phyloP scores from a whole-genome alignment of 139 green algal genomes.

The Deuterostichococcus epilithicus region DNA sequence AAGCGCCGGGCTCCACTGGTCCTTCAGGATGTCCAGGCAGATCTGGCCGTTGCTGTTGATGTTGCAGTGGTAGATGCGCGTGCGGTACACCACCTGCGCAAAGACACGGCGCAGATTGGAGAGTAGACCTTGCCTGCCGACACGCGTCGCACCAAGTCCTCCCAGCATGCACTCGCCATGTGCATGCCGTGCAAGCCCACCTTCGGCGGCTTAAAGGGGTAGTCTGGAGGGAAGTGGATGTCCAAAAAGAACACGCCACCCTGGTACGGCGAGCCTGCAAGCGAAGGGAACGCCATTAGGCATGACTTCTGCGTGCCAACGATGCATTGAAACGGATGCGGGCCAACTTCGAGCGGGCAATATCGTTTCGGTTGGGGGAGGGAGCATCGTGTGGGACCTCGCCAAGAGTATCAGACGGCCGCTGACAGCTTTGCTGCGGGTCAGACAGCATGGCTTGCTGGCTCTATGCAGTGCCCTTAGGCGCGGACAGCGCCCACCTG shows the following conservation, averaged over 20 bases:
- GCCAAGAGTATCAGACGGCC: too few relatives aligned
- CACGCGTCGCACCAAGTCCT: background rate
- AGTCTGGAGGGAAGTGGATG: constrained; percentile 92
- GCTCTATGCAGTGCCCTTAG: background rate
- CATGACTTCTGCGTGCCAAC: too few relatives aligned
- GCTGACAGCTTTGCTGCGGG: background rate
- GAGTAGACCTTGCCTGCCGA: too few relatives aligned
- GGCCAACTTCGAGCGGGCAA: too few relatives aligned
- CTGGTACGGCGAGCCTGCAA: constrained; percentile 79
- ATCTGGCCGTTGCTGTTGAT: constrained; percentile 84
- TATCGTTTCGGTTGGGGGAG: too few relatives aligned
- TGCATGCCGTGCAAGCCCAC: constrained; percentile 29
- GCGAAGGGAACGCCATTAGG: too few relatives aligned
- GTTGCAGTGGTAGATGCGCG: constrained; percentile 95
- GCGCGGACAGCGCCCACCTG: constrained; percentile 52
- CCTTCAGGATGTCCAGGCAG: constrained; percentile 90
- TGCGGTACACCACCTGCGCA: constrained; percentile 75
- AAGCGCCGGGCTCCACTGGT: constrained; percentile 88
- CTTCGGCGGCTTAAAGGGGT: constrained; percentile 95
- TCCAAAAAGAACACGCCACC: constrained; percentile 94
- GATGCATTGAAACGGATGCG: too few relatives aligned
- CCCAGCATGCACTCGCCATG: background rate
- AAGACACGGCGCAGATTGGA: background rate
- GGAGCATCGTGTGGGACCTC: too few relatives aligned
- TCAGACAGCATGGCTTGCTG: background rate